Conservation (phyloP, 257 asterid genomes). For the Ballota nigra region DNA sequence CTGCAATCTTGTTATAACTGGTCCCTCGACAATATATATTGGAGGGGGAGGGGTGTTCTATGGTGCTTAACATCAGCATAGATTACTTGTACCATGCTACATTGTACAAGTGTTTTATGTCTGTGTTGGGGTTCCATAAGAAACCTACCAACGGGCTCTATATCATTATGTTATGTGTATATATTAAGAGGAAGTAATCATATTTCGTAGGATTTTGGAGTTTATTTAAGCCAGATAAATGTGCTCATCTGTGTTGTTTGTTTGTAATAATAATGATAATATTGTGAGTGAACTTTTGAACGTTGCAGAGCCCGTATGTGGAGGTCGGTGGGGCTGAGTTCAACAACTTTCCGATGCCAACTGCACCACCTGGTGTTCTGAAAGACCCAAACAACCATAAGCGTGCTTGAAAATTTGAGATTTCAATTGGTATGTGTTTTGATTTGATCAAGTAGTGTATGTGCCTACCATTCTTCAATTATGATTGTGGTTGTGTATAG, state of each 20-base stretch:
- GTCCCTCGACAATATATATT: too few relatives aligned
- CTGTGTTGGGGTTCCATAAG: too few relatives aligned
- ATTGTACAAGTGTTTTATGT: too few relatives aligned
- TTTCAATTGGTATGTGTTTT: constrained; percentile 28
- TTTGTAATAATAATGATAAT: neutral
- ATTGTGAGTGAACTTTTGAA: neutral
- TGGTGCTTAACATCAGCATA: too few relatives aligned
- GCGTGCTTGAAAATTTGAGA: constrained; percentile 5
- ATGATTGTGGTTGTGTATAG: constrained; percentile 21
- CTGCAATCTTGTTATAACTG: too few relatives aligned
- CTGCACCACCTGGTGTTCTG: constrained; percentile 92
- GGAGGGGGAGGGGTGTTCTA: too few relatives aligned
- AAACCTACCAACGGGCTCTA: too few relatives aligned
- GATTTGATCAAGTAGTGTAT: constrained; percentile 27
- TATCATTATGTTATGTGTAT: too few relatives aligned
- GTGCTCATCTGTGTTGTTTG: neutral
- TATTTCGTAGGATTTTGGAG: neutral
- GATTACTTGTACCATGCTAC: too few relatives aligned
- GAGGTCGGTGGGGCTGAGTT: constrained; percentile 54
- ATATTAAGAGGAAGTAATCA: neutral
- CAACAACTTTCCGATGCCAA: constrained; percentile 75
- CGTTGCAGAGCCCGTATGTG: constrained; percentile 86
- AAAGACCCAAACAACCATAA: constrained; percentile 39
- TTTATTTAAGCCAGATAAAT: neutral
- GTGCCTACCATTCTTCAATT: constrained; percentile 27